phyloP scores from a whole-genome alignment of 495 filamentous ascomycete species.

The Mytilinidion resinicola region DNA sequence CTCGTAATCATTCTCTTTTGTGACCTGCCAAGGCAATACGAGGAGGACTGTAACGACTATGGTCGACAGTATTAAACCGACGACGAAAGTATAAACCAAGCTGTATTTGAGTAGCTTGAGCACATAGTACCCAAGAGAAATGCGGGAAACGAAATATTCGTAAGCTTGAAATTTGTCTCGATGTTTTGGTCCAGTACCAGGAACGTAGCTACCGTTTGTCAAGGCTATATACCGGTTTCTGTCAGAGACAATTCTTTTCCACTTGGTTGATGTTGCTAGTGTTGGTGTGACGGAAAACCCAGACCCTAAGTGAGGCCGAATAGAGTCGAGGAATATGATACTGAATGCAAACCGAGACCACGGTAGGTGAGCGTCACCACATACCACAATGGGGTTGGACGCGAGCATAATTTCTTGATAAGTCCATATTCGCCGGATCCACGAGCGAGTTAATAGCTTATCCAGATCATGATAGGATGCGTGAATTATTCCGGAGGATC shows the following conservation, averaged over 20 bases:
- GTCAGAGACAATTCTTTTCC: not conserved
- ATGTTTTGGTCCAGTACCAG: too few relatives aligned
- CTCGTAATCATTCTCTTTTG: too few relatives aligned
- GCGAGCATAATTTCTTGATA: constrained; percentile 5
- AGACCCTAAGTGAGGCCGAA: not conserved
- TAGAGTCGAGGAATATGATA: not conserved
- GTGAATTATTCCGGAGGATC: too few relatives aligned
- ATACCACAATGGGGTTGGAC: constrained; percentile 1
- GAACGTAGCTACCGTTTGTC: not conserved
- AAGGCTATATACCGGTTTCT: not conserved
- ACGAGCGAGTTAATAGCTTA: not conserved
- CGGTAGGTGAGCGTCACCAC: not conserved
- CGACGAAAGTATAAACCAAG: too few relatives aligned
- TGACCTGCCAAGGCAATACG: too few relatives aligned
- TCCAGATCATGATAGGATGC: too few relatives aligned
- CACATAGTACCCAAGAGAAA: too few relatives aligned
- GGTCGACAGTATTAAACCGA: too few relatives aligned
- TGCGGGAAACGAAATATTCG: too few relatives aligned
- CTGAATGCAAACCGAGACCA: constrained; percentile 1
- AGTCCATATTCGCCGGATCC: constrained; percentile 2
- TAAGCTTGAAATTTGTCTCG: too few relatives aligned
- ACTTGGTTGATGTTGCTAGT: not conserved
- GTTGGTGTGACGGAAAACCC: not conserved
- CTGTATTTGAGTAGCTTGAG: too few relatives aligned
- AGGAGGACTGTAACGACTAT: too few relatives aligned